Percentiles rank a stretch among this genome's conserved stretches.
phyloP scores from a whole-genome alignment of 208 protist genomes.

The Vickermania ingenoplastis region DNA sequence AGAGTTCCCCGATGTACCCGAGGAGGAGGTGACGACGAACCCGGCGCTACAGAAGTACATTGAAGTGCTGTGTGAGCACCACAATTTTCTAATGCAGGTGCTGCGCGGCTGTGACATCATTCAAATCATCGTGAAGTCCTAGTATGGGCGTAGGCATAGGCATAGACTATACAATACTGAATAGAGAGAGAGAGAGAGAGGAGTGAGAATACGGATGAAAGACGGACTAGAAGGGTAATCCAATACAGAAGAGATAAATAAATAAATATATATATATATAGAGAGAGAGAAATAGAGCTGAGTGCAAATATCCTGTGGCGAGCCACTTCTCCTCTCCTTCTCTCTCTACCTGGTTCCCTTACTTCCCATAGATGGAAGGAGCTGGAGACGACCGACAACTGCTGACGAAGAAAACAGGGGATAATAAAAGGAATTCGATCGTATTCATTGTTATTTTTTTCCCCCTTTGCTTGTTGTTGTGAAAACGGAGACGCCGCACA shows the following conservation, averaged over 20 bases:
- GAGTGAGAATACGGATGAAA: too few species aligned
- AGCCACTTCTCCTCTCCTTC: too few species aligned
- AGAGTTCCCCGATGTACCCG: slow-evolving; percentile 61
- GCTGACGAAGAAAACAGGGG: too few species aligned
- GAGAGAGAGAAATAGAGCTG: too few species aligned
- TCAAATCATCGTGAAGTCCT: slow-evolving; percentile 81
- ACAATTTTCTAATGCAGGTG: slow-evolving; percentile 84
- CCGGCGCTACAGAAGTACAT: slow-evolving; percentile 81
- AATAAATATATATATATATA: background rate
- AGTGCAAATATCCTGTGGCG: too few species aligned
- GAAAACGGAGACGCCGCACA: too few species aligned
- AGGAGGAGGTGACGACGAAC: slow-evolving; percentile 47
- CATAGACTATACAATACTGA: slow-evolving; percentile 5
- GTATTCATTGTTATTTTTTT: too few species aligned
- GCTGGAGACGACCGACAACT: too few species aligned
- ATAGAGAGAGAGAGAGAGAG: slow-evolving; percentile 9
- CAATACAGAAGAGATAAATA: slow-evolving; percentile 1
- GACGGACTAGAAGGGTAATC: slow-evolving; percentile 3
- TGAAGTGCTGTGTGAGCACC: slow-evolving; percentile 79
- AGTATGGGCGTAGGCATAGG: slow-evolving; percentile 12
- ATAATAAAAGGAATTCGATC: too few species aligned
- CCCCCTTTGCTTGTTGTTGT: too few species aligned
- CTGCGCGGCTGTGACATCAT: slow-evolving; percentile 80
- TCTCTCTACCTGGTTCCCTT: too few species aligned
- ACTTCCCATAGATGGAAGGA: too few species aligned